Evolutionary conservation across 108 stramenopile species (phyloP).

Genomic region (Cyclotella baltica): DNA sequence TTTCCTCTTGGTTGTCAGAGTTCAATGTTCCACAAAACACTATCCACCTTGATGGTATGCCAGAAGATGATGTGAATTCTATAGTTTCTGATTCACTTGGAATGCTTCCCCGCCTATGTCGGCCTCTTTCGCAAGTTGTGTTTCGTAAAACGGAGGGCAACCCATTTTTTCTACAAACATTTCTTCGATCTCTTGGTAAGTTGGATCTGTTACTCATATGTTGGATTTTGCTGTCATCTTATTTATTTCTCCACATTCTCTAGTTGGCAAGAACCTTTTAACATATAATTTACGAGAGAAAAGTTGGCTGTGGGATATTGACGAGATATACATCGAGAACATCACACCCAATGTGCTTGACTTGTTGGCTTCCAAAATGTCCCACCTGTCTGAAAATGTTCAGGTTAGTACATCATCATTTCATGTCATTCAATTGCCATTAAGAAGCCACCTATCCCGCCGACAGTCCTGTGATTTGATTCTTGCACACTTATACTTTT

Average conservation of each 20-base stretch:
- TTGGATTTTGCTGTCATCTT: too few species aligned
- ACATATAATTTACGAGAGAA: conserved; percentile 30
- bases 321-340: conserved; percentile 23
- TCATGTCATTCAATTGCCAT: too few species aligned
- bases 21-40: conserved; percentile 14
- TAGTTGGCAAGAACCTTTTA: conserved; percentile 5
- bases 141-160: conserved; percentile 45
- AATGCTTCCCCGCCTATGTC: conserved; percentile 36
- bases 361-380: conserved; percentile 44
- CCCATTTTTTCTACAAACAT: conserved; percentile 39
- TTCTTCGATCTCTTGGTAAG: conserved; percentile 33
- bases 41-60: conserved; percentile 32
- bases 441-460: too few species aligned
- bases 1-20: conserved; percentile 12
- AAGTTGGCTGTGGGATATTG: conserved; percentile 50
- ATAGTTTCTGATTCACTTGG: conserved; percentile 48
- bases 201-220: too few species aligned
- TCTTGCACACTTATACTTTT: neutral
- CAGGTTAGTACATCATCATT: too few species aligned
- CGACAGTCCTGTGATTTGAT: too few species aligned
- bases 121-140: conserved; percentile 28
- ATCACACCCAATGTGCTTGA: conserved; percentile 53
- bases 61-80: conserved; percentile 26
- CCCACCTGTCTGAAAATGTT: neutral
- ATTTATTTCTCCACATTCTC: too few species aligned